phyloP scores from a whole-genome alignment of 2,329 filamentous ascomycete genomes.

The Penicillium sp. region DNA sequence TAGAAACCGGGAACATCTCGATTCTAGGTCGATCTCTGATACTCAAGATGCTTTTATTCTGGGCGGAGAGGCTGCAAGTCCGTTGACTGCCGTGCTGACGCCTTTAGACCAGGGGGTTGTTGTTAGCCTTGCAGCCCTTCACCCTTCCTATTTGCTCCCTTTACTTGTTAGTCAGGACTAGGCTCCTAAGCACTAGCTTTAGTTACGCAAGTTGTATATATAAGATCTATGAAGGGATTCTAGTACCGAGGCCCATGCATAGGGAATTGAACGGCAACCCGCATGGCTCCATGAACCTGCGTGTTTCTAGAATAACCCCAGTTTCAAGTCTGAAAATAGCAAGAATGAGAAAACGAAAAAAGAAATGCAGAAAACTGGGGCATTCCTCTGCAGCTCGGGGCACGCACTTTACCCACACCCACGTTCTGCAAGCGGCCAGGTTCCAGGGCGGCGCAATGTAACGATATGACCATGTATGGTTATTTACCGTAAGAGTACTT shows the following conservation, averaged over 20 bases:
- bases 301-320: conserved; percentile 3
- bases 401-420: conserved; percentile 23
- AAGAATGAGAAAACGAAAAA: background rate
- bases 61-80: conserved; percentile 1
- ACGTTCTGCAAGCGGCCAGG: conserved; percentile 27
- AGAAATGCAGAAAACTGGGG: conserved; percentile 7
- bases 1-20: background rate
- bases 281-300: conserved; percentile 3
- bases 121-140: background rate
- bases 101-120: background rate
- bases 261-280: conserved; percentile 9
- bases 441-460: conserved; percentile 16
- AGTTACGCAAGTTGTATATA: background rate
- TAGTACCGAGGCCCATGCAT: background rate
- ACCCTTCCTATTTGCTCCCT: background rate
- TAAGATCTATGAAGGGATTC: background rate
- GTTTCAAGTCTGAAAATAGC: background rate
- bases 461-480: conserved; percentile 17
- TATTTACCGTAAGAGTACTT: conserved; percentile 22
- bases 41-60: background rate
- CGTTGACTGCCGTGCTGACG: conserved; percentile 1
- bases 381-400: conserved; percentile 19
- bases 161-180: background rate
- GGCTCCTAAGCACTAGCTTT: background rate
- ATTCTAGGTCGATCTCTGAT: background rate